Evolutionary conservation across 2,329 filamentous ascomycete species (phyloP).

Genomic region (Fusarium albosuccineum): DNA sequence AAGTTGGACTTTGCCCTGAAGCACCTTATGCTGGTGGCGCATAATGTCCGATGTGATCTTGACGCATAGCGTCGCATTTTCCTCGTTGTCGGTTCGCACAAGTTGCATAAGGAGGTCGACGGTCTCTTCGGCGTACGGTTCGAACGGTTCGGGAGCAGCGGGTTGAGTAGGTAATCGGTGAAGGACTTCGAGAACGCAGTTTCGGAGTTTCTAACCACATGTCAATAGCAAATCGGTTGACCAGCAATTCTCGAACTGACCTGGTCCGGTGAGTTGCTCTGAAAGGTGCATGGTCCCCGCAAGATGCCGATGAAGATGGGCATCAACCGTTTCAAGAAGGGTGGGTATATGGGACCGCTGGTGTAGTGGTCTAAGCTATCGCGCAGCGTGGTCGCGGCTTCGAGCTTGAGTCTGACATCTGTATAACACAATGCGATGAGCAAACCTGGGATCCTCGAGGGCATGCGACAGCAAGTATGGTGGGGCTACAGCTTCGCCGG

Average conservation of each 20-base stretch:
- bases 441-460: slow-evolving; percentile 2
- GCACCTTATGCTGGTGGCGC: slow-evolving; percentile 88
- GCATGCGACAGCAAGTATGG: slow-evolving; percentile 38
- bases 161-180: slow-evolving; percentile 82
- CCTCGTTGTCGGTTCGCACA: slow-evolving; percentile 94
- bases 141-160: slow-evolving; percentile 82
- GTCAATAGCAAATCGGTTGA: slow-evolving; percentile 32
- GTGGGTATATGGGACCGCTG: slow-evolving; percentile 78
- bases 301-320: slow-evolving; percentile 90
- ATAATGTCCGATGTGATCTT: slow-evolving; percentile 98
- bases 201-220: slow-evolving; percentile 79
- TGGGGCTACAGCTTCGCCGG: slow-evolving; percentile 20
- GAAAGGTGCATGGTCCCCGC: slow-evolving; percentile 88
- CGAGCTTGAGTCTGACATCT: slow-evolving; percentile 87
- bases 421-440: slow-evolving; percentile 18
- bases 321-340: slow-evolving; percentile 88
- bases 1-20: slow-evolving; percentile 82
- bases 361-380: slow-evolving; percentile 94
- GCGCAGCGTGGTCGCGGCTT: slow-evolving; percentile 86
- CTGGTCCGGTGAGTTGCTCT: slow-evolving; percentile 91
- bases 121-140: slow-evolving; percentile 88
- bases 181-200: slow-evolving; percentile 93
- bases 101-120: slow-evolving; percentile 91
- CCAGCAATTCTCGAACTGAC: slow-evolving; percentile 58
- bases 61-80: slow-evolving; percentile 98